Percentiles rank a stretch among this genome's conserved stretches.
Conservation (phyloP, 306 rosid species). For the Mucuna pruriens region DNA sequence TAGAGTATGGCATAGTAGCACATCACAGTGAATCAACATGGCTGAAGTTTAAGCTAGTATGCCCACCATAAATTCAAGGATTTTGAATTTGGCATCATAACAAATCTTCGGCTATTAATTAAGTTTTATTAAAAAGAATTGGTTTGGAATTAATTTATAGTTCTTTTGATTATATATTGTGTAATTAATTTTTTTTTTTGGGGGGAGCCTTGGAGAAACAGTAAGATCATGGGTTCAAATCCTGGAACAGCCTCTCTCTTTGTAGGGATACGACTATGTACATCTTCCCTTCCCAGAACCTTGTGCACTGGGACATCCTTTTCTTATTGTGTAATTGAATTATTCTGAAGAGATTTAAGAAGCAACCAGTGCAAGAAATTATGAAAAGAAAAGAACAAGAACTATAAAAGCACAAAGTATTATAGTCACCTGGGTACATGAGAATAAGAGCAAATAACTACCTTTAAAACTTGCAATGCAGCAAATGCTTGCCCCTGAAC, state of each 20-base stretch:
- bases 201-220: too few species aligned
- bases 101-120: too few species aligned
- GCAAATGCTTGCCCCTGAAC: slow-evolving; percentile 95
- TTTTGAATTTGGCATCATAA: not conserved
- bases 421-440: slow-evolving; percentile 1
- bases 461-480: slow-evolving; percentile 94
- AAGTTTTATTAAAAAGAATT: not conserved
- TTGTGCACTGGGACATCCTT: not conserved
- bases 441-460: slow-evolving; percentile 36
- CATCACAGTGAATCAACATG: slow-evolving; percentile 5
- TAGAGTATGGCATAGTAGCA: not conserved
- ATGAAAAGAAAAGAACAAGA: not conserved
- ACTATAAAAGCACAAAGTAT: slow-evolving; percentile 10
- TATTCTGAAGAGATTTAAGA: not conserved
- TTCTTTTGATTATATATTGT: not conserved
- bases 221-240: not conserved
- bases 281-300: not conserved
- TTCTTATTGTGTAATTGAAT: not conserved
- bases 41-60: slow-evolving; percentile 20
- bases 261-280: not conserved
- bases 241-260: not conserved
- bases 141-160: not conserved
- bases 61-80: not conserved
- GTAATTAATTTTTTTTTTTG: too few species aligned
- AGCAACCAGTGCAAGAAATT: not conserved